Base-by-base conservation (phyloP, 305 asterid genomes). In the Solanum hybrid region DNA sequence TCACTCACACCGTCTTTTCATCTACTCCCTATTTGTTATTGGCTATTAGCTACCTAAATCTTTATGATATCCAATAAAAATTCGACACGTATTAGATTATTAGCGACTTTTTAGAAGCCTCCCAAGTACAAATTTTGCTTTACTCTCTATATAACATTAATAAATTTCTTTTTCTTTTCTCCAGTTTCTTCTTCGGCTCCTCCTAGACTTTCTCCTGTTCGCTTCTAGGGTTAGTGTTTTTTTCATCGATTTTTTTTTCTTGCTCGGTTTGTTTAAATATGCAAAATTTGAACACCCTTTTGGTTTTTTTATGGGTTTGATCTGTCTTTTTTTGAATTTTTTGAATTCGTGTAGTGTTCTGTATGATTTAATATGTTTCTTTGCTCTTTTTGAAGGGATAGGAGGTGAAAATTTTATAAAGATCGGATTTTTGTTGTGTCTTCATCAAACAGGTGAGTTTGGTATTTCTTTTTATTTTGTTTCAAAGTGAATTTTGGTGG, bases 131-230 rank as follows among this genome's bases (percentile, higher is more conserved):
- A 45, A 6, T 27, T 82, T 24, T 11, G 33, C 11, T 83, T 83
- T n/a, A 27, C 20, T 32, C 27, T 29, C 88, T 84, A 84, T 84
- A 29, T 84, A 84, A 45, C 29, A 78, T 38, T 34, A 41, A 15
- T 82, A 45, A 17, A 29, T 15, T 84, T 20, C 6, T 84, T 84
- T 22, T 27, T 8, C 24, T 31, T 87, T 26, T 36, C 68, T 72
- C 89, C 39, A 72, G 39, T 87, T 87, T 70, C 82, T 87, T 41
- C 89, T 36, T 37, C 13, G 81, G 68, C 83, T 87, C 31, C 81
- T 87, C 89, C 65, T 27, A 73, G 12, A 36, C 89, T 26, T 73
- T 87, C 57, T 87, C 81, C 89, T 87, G 89, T 87, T 87, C 89
- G 84, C 82, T 87, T 76, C 38, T 72, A 87, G 89, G 89, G 89